Conservation (phyloP, 1,139 yeast genomes). For the Suhomyces taliae region DNA sequence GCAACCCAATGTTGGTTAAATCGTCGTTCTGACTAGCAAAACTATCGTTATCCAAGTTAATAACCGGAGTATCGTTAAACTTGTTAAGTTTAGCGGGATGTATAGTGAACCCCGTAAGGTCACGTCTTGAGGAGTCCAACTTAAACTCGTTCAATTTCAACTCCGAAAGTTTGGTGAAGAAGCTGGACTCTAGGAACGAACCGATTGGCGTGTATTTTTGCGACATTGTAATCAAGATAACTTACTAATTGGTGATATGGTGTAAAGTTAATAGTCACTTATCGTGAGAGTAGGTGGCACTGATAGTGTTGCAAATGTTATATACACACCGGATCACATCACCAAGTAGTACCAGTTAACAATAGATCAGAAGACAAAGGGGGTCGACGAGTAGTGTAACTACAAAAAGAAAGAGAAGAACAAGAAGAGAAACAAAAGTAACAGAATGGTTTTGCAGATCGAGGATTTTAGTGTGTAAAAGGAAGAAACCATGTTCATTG, state of each 20-base stretch:
- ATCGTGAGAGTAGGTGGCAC: too few species aligned
- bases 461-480: too few species aligned
- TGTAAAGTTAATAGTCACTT: too few species aligned
- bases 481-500: too few species aligned
- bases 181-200: constrained; percentile 82
- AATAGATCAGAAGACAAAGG: too few species aligned
- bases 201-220: constrained; percentile 52
- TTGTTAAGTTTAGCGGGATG: constrained; percentile 33
- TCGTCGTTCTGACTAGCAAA: constrained; percentile 41
- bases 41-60: constrained; percentile 41
- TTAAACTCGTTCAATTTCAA: constrained; percentile 67
- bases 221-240: not conserved
- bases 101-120: constrained; percentile 39
- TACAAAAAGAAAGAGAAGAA: too few species aligned
- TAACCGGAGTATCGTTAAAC: constrained; percentile 43
- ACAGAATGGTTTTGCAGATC: too few species aligned
- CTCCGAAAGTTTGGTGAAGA: constrained; percentile 71
- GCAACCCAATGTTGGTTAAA: constrained; percentile 11
- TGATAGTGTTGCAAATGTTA: too few species aligned
- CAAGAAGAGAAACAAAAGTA: too few species aligned
- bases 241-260: not conserved
- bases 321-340: too few species aligned
- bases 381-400: too few species aligned
- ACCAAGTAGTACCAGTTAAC: too few species aligned
- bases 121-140: constrained; percentile 50